Conservation (phyloP, 495 filamentous ascomycete species). For the Patellaria atrata region DNA sequence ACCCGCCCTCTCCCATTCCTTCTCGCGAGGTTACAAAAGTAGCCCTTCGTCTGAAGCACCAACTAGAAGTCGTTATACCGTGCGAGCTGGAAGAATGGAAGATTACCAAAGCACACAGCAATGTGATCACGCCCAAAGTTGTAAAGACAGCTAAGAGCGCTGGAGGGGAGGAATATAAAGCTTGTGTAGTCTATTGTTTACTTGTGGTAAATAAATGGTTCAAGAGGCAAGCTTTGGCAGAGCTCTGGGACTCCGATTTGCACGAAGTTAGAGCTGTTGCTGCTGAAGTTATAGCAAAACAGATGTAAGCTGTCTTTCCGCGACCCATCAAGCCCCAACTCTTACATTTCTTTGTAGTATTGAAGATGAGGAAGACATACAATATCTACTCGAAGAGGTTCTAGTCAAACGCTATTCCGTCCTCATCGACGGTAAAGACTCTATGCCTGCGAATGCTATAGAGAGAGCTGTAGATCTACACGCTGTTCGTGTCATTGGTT, state of each 20-base stretch:
- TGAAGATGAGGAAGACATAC: conserved; percentile 61
- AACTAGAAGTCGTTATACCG: conserved; percentile 76
- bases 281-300: conserved; percentile 93
- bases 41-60: conserved; percentile 76
- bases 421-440: conserved; percentile 53
- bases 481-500: conserved; percentile 71
- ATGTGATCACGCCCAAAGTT: conserved; percentile 67
- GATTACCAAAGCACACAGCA: conserved; percentile 66
- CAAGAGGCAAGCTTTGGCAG: conserved; percentile 57
- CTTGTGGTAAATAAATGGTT: conserved; percentile 89
- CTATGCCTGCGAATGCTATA: conserved; percentile 67
- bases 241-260: conserved; percentile 84
- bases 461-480: conserved; percentile 90
- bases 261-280: conserved; percentile 65
- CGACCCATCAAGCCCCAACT: not conserved
- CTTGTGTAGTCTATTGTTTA: conserved; percentile 74
- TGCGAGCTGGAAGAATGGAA: conserved; percentile 64
- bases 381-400: conserved; percentile 61
- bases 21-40: conserved; percentile 67
- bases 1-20: conserved; percentile 46
- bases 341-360: conserved; percentile 50
- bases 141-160: conserved; percentile 64
- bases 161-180: conserved; percentile 56
- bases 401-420: conserved; percentile 89
- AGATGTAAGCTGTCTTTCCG: conserved; percentile 37